Evolutionary conservation across 169 alveolate species (phyloP).

Genomic region (Cryptosporidium muris): DNA sequence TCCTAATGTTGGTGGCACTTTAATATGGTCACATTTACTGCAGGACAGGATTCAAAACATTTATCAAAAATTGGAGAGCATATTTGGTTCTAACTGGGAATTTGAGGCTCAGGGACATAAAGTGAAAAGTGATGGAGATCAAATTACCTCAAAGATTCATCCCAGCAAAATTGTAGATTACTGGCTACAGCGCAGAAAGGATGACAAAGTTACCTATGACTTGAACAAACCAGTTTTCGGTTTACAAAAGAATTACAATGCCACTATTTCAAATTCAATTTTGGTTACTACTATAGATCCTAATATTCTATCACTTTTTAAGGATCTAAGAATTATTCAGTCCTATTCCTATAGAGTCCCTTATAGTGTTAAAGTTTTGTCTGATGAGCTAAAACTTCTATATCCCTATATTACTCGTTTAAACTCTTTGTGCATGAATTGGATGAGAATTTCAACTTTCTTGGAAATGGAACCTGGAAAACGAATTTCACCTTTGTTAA

Average conservation of each 20-base stretch:
- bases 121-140: slow-evolving; percentile 91
- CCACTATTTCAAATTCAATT: slow-evolving; percentile 79
- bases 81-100: slow-evolving; percentile 68
- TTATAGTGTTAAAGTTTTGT: slow-evolving; percentile 85
- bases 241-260: slow-evolving; percentile 72
- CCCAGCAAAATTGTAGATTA: slow-evolving; percentile 80
- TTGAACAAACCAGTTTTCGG: slow-evolving; percentile 79
- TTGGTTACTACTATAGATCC: slow-evolving; percentile 87
- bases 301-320: slow-evolving; percentile 76
- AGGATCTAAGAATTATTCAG: slow-evolving; percentile 82
- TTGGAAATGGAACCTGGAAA: slow-evolving; percentile 57
- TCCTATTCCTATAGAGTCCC: slow-evolving; percentile 86
- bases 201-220: slow-evolving; percentile 75
- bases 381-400: slow-evolving; percentile 90
- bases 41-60: slow-evolving; percentile 94
- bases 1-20: slow-evolving; percentile 92
- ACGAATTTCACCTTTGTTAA: slow-evolving; percentile 45
- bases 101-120: slow-evolving; percentile 81
- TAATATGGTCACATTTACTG: slow-evolving; percentile 91
- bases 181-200: slow-evolving; percentile 85
- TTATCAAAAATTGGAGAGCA: slow-evolving; percentile 84
- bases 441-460: slow-evolving; percentile 63
- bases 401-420: slow-evolving; percentile 86
- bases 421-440: slow-evolving; percentile 77
- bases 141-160: slow-evolving; percentile 84